Evolutionary conservation across 305 asterid genomes (phyloP).

Genomic region (Fraxinus sp.): DNA sequence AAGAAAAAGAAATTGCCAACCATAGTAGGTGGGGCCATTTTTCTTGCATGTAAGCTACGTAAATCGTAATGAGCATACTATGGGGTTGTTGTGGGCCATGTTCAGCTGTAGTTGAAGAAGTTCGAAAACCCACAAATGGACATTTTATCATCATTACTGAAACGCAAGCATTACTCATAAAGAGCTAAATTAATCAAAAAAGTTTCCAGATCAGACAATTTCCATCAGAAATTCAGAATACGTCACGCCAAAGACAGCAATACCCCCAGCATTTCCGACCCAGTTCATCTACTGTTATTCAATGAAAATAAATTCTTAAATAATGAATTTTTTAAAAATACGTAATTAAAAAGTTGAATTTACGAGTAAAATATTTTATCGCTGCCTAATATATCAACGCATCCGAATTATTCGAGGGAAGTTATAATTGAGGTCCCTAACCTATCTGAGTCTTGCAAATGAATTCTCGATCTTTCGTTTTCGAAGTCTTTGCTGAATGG

Average conservation of each 20-base stretch:
- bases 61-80: not conserved
- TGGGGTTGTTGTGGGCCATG: not conserved
- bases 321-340: too few species aligned
- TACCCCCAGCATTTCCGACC: not conserved
- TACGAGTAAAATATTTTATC: too few species aligned
- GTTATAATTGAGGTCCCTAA: not conserved
- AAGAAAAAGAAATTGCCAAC: not conserved
- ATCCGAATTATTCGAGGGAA: too few species aligned
- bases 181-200: not conserved
- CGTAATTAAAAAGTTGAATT: too few species aligned
- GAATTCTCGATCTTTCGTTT: not conserved
- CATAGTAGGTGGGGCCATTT: not conserved
- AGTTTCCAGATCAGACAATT: not conserved
- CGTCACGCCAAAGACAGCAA: conserved; percentile 27
- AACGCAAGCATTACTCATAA: conserved; percentile 27
- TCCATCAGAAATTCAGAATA: not conserved
- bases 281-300: too few species aligned
- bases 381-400: too few species aligned
- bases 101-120: not conserved
- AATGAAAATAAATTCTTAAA: too few species aligned
- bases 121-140: conserved; percentile 18
- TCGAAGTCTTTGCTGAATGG: too few species aligned
- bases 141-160: conserved; percentile 31
- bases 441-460: not conserved
- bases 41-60: not conserved